A percentile compares a stretch with the other conserved stretches of the same genome.
phyloP scores from a whole-genome alignment of 306 rosid species.

The Cucurbita moschata region DNA sequence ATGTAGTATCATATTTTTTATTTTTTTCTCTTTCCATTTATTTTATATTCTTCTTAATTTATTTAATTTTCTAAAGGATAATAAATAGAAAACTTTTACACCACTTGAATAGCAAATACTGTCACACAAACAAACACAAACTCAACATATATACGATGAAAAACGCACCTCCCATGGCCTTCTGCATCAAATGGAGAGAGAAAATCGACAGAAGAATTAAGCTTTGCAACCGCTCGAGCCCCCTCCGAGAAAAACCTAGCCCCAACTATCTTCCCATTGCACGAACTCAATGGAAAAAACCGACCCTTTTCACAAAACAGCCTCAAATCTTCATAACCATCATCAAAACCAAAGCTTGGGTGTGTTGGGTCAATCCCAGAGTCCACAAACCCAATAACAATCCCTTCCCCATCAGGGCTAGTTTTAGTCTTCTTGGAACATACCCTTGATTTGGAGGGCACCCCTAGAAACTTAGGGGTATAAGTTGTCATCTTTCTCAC shows the following conservation, averaged over 20 bases:
- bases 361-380: conserved; percentile 66
- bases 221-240: conserved; percentile 40
- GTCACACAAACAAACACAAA: too few species aligned
- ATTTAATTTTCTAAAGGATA: too few species aligned
- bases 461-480: conserved; percentile 27
- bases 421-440: conserved; percentile 28
- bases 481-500: conserved; percentile 40
- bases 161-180: conserved; percentile 71
- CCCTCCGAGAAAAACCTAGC: conserved; percentile 76
- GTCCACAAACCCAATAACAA: conserved; percentile 67
- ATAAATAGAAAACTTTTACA: too few species aligned
- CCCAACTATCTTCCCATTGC: conserved; percentile 59
- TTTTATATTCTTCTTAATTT: too few species aligned
- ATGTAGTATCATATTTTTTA: too few species aligned
- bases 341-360: conserved; percentile 53
- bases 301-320: conserved; percentile 48
- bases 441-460: conserved; percentile 13
- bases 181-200: conserved; percentile 76
- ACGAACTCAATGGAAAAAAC: conserved; percentile 32
- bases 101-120: too few species aligned
- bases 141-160: too few species aligned
- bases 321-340: conserved; percentile 8
- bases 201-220: conserved; percentile 53
- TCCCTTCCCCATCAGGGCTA: conserved; percentile 44
- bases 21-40: too few species aligned